Evolutionary conservation across 2,329 filamentous ascomycete species (phyloP), one percentile per base, ranked within the genome.

Genomic region (Botrytis paeoniae): DNA sequence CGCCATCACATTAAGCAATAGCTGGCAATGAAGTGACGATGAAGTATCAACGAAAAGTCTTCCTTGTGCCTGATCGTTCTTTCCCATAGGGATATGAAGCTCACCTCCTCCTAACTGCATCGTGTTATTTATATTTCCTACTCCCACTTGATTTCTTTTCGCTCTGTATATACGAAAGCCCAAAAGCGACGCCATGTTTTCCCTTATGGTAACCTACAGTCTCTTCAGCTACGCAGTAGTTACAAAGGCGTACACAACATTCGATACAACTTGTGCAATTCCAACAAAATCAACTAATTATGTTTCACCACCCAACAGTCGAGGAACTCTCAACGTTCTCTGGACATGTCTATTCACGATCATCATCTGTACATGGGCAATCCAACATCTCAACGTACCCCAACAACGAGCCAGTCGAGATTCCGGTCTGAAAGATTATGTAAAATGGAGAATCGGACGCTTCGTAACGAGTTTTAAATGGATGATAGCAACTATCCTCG

Each of bases 311-410:
- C 73, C 77, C 4, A 71, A 73, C 16, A 75, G 70, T 20, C 63
- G 76, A 29, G 76, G 77, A 10, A 78, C 75, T 3, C 68, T 78
- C n/a, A 70, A 76, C 37, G 77, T 78, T 37, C 20, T 78, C 22
- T 78, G 77, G 75, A 63, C 72, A 39, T 78, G 70, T 62, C 57
- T 78, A 9, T 73, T 75, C 41, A 74, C 75, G 4, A 69, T 78
- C 35, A n/a, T 78, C 14, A 66, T 73, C 1, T 79, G 75, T 45
- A 43, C 65, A 29, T 69, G 75, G 76, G 73, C 73, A 14, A 73
- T 78, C 18, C 74, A 77, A 22, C 72, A 77, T 68, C 77, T 76
- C 48, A 78, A 77, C 60, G 68, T 79, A 57, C 78, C 77, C 16
- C 45, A 69, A 16, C 73, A 73, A 63, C 70, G 69, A 25, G 39